Percentiles rank a stretch among this genome's conserved stretches.
These are phyloP conservation scores for Amanita subjunquillea DNA, from an alignment of 768 basidiomycete genomes.

Conservation along the genomic window DNA sequence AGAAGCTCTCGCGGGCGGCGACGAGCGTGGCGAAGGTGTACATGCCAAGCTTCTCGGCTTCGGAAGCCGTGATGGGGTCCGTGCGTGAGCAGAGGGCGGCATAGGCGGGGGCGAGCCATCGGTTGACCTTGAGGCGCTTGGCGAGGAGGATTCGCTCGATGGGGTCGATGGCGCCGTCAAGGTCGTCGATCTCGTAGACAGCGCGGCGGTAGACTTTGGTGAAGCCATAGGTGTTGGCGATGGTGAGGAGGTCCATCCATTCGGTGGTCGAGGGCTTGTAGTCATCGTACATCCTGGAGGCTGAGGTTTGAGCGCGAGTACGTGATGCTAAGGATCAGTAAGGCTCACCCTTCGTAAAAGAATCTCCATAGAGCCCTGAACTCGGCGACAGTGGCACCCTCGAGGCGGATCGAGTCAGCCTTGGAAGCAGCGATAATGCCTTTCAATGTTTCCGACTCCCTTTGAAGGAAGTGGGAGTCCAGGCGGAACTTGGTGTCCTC, in stretches of 20 bases:
- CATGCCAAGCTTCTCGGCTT: background rate
- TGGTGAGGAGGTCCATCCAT: slow-evolving; percentile 2
- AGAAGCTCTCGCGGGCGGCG: background rate
- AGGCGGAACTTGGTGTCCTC: slow-evolving; percentile 1
- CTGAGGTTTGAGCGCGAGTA: slow-evolving; percentile 1
- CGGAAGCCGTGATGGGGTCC: background rate
- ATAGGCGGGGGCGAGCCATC: slow-evolving; percentile 1
- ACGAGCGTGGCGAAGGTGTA: background rate
- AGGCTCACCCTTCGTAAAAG: slow-evolving; percentile 2
- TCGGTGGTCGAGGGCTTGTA: slow-evolving; percentile 1
- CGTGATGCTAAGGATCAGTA: background rate
- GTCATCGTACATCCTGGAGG: slow-evolving; percentile 3
- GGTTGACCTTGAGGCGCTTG: slow-evolving; percentile 3
- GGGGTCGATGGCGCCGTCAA: background rate
- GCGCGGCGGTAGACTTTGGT: slow-evolving; percentile 3
- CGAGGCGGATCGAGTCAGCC: slow-evolving; percentile 2
- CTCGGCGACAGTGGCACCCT: background rate
- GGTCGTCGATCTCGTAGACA: background rate
- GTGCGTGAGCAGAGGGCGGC: background rate
- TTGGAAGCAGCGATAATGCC: background rate
- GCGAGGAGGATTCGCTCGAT: slow-evolving; percentile 2
- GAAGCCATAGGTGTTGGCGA: slow-evolving; percentile 1
- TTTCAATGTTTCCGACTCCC: slow-evolving; percentile 2
- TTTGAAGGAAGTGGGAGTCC: slow-evolving; percentile 2
- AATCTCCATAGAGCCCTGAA: slow-evolving; percentile 1